Evolutionary conservation across 805 yeast species (phyloP).

Genomic region (Scheffersomyces stipitis): DNA sequence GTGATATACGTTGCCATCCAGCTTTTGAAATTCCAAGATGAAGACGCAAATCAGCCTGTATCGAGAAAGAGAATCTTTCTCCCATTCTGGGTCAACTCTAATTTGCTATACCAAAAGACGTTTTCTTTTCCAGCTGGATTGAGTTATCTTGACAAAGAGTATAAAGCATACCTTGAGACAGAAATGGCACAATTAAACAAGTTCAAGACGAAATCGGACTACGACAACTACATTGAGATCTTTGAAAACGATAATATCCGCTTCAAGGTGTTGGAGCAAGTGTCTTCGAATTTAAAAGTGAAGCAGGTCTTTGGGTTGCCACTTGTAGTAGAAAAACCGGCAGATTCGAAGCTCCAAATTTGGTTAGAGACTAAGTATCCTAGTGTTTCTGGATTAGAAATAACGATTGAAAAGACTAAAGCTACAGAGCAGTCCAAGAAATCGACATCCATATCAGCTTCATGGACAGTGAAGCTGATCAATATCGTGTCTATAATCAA

Average conservation of each 20-base stretch:
- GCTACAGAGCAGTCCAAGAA: constrained; percentile 2
- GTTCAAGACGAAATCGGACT: constrained; percentile 3
- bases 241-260: constrained; percentile 24
- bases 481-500: constrained; percentile 16
- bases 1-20: constrained; percentile 20
- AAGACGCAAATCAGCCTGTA: constrained; percentile 6
- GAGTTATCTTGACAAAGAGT: constrained; percentile 24
- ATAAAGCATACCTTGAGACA: constrained; percentile 9
- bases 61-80: constrained; percentile 13
- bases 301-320: constrained; percentile 31
- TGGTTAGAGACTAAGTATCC: constrained; percentile 33
- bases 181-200: constrained; percentile 15
- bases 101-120: constrained; percentile 24
- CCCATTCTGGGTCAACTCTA: constrained; percentile 26
- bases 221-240: constrained; percentile 10
- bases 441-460: constrained; percentile 4
- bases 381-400: constrained; percentile 28
- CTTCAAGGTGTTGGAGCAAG: constrained; percentile 25
- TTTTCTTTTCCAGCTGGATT: constrained; percentile 27
- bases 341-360: constrained; percentile 16
- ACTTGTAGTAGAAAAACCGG: constrained; percentile 13
- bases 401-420: constrained; percentile 13
- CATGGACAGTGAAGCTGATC: constrained; percentile 31
- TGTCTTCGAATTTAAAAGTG: constrained; percentile 19
- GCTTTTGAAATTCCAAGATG: constrained; percentile 9